Conservation (phyloP, 2,329 filamentous ascomycete species). For the Magnaporthales sp. region DNA sequence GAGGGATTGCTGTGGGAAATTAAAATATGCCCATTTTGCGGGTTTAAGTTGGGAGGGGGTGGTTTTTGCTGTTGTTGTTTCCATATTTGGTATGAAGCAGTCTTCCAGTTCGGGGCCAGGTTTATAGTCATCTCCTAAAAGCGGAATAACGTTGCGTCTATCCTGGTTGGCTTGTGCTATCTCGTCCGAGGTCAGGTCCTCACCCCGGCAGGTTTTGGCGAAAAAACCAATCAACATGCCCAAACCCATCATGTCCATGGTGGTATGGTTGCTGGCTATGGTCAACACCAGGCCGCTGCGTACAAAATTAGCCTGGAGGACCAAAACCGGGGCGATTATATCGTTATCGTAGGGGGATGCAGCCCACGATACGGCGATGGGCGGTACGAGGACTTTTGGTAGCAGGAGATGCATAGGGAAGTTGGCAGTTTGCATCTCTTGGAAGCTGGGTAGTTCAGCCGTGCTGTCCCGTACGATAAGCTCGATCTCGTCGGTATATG, state of each 20-base stretch:
- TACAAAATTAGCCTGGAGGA: conserved; percentile 17
- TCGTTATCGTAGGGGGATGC: conserved; percentile 20
- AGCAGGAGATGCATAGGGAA: conserved; percentile 41
- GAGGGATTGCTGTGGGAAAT: conserved; percentile 29
- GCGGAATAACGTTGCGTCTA: conserved; percentile 26
- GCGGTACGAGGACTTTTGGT: conserved; percentile 24
- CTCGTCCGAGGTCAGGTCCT: conserved; percentile 36
- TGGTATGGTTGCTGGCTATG: conserved; percentile 13
- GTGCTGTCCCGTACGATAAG: conserved; percentile 25
- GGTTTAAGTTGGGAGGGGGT: conserved; percentile 8
- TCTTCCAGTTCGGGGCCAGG: conserved; percentile 25
- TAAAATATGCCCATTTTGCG: conserved; percentile 35
- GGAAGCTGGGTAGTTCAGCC: conserved; percentile 7
- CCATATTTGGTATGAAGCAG: conserved; percentile 21
- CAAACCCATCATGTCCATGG: conserved; percentile 16
- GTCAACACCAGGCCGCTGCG: conserved; percentile 12
- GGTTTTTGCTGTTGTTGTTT: conserved; percentile 5
- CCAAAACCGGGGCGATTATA: conserved; percentile 28
- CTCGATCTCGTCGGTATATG: conserved; percentile 18
- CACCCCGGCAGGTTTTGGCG: conserved; percentile 35
- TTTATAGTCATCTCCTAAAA: conserved; percentile 26
- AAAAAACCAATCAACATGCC: conserved; percentile 24
- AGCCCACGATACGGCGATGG: conserved; percentile 21
- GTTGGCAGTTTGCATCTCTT: conserved; percentile 26
- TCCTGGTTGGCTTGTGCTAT: conserved; percentile 21